Evolutionary conservation across 83 land plant genomes (phyloP).

Genomic region (Diphasiastrum complanatum): DNA sequence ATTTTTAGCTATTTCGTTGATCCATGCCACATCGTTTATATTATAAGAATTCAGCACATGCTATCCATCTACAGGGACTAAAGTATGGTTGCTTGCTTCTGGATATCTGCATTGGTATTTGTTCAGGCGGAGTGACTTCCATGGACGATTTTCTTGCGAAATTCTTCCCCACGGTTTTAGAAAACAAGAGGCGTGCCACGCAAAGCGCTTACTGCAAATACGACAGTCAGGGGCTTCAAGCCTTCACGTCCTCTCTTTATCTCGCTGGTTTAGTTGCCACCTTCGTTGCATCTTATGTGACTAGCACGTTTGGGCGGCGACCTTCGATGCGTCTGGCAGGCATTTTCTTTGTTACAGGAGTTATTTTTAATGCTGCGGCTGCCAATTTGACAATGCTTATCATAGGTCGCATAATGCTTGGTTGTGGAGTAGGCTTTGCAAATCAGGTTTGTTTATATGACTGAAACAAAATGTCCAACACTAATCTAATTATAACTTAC

Average conservation of each 20-base stretch:
- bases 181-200: slow-evolving; percentile 18
- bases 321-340: slow-evolving; percentile 36
- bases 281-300: slow-evolving; percentile 34
- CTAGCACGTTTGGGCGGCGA: slow-evolving; percentile 29
- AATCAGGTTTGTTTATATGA: slow-evolving; percentile 49
- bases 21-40: too few relatives aligned
- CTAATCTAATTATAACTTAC: too few relatives aligned
- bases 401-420: slow-evolving; percentile 53
- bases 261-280: slow-evolving; percentile 43
- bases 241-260: slow-evolving; percentile 67
- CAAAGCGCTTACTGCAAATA: slow-evolving; percentile 45
- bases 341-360: slow-evolving; percentile 39
- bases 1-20: too few relatives aligned
- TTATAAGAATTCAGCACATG: too few relatives aligned
- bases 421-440: slow-evolving; percentile 53
- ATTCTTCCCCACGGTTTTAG: slow-evolving; percentile 39
- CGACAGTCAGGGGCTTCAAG: slow-evolving; percentile 44
- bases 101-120: too few relatives aligned
- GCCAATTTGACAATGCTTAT: slow-evolving; percentile 52
- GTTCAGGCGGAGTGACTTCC: slow-evolving; percentile 54
- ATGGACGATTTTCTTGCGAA: slow-evolving; percentile 41
- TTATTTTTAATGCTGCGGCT: slow-evolving; percentile 41
- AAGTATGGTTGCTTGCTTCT: too few relatives aligned
- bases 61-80: too few relatives aligned
- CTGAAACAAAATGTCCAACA: too few relatives aligned